Evolutionary conservation across 148 eudicot genomes (phyloP), one percentile per base, ranked within the genome.

Genomic region (Persicaria maculosa): DNA sequence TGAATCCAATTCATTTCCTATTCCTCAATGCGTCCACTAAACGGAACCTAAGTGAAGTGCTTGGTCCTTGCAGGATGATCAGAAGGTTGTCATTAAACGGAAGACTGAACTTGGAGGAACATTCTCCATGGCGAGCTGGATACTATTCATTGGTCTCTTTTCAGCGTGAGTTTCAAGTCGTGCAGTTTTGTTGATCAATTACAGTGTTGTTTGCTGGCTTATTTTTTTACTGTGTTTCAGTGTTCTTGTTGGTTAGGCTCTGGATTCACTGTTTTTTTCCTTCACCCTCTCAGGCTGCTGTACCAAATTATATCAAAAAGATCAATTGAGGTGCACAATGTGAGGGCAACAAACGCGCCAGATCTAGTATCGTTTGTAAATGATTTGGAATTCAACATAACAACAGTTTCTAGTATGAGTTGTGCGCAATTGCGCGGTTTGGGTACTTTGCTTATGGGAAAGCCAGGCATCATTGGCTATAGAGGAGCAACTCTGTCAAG

Each of bases 61-160:
- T 67, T 74, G 59, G 50, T 79, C 54, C 72, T 25, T 74, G 50
- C 72, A 92, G 91, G 93, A 90, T 64, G 98, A 95, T 77, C 98
- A 90, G 83, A 87, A 90, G 77, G 88, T 86, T 52, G 92, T 95
- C 58, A 80, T 17, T 76, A 95, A 95, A 83, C 85, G 98, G 54
- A 95, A 95, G 78, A 95, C 98, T 45, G 98, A 95, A 87, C 91
- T 95, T 74, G 98, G 98, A 53, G 98, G 98, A 80, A 71, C 92
- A 58, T 87, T 92, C 78, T 95, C 98, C 58, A 84, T 92, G 47
- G 98, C 97, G 40, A 92, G 96, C 79, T 95, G 90, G 92, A 92
- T 95, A 67, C 93, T 95, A 80, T 95, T 92, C 82, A 83, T 86
- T 79, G 98, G 98, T 74, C 85, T 95, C 59, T 81, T 89, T 78